Conservation (phyloP, 495 filamentous ascomycete species). For the Lentithecium fluviatile region DNA sequence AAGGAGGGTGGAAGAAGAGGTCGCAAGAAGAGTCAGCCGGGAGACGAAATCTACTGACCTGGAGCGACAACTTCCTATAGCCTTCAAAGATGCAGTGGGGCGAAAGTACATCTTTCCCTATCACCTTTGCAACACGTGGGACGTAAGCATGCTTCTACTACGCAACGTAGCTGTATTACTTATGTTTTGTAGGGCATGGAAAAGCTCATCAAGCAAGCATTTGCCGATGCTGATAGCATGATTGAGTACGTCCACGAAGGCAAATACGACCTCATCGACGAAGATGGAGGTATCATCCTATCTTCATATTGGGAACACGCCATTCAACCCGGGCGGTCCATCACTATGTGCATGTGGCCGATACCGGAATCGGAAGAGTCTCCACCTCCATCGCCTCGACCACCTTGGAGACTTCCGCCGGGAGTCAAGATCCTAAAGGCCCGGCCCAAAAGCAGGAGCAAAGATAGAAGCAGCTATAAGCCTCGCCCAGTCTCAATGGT, state of each 20-base stretch:
- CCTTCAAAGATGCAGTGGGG: conserved; percentile 83
- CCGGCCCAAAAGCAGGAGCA: too few relatives aligned
- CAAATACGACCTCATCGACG: conserved; percentile 78
- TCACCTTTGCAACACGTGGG: conserved; percentile 72
- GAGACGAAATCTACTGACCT: conserved; percentile 39
- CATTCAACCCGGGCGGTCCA: conserved; percentile 77
- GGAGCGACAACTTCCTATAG: conserved; percentile 56
- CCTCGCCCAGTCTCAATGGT: too few relatives aligned
- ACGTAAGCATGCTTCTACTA: conserved; percentile 52
- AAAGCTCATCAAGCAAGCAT: conserved; percentile 72
- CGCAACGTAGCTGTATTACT: not conserved
- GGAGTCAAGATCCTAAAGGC: too few relatives aligned
- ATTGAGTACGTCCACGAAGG: conserved; percentile 74
- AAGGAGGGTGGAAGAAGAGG: conserved; percentile 24
- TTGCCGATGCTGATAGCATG: conserved; percentile 73
- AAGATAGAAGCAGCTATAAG: too few relatives aligned
- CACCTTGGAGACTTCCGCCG: too few relatives aligned
- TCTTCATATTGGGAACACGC: conserved; percentile 78
- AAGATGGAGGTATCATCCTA: conserved; percentile 79
- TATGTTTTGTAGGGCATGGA: conserved; percentile 9
- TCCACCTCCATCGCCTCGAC: conserved; percentile 36
- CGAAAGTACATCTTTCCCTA: conserved; percentile 82
- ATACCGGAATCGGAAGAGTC: conserved; percentile 57
- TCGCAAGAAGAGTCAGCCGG: conserved; percentile 28
- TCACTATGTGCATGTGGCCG: conserved; percentile 96